Evolutionary conservation across 306 rosid species (phyloP).

Genomic region (Corylus heterophylla): DNA sequence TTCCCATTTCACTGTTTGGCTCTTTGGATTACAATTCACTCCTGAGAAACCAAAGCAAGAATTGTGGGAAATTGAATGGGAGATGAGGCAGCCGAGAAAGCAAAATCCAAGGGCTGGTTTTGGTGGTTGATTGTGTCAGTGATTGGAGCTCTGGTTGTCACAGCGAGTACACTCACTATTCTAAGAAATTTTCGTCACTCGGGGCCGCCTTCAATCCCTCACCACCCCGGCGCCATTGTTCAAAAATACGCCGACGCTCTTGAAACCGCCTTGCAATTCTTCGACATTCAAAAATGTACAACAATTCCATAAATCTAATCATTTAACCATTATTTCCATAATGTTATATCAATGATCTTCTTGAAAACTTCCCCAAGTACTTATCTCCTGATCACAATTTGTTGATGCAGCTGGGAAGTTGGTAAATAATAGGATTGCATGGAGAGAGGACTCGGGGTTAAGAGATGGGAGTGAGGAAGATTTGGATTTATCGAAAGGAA

Average conservation of each 20-base stretch:
- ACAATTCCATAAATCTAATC: background rate
- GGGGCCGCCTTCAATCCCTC: background rate
- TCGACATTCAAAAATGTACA: constrained; percentile 62
- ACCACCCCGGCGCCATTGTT: constrained; percentile 32
- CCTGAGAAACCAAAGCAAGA: background rate
- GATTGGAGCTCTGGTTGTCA: constrained; percentile 33
- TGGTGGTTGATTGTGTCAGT: constrained; percentile 43
- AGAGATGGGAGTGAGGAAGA: constrained; percentile 57
- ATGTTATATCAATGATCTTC: too few relatives aligned
- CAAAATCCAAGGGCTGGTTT: constrained; percentile 28
- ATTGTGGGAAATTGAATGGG: constrained; percentile 20
- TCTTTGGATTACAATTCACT: background rate
- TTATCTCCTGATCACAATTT: background rate
- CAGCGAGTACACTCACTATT: constrained; percentile 34
- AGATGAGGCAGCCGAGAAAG: constrained; percentile 11
- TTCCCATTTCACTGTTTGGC: background rate
- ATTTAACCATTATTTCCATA: too few relatives aligned
- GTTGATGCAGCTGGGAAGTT: constrained; percentile 55
- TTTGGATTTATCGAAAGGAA: constrained; percentile 71
- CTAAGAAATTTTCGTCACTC: constrained; percentile 21
- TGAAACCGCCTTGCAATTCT: constrained; percentile 54
- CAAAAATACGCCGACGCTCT: constrained; percentile 45
- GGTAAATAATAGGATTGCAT: constrained; percentile 44
- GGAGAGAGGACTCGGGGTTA: constrained; percentile 77
- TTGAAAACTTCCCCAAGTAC: too few relatives aligned